phyloP scores from a whole-genome alignment of 805 yeast genomes.

The Ogataea corticis region DNA sequence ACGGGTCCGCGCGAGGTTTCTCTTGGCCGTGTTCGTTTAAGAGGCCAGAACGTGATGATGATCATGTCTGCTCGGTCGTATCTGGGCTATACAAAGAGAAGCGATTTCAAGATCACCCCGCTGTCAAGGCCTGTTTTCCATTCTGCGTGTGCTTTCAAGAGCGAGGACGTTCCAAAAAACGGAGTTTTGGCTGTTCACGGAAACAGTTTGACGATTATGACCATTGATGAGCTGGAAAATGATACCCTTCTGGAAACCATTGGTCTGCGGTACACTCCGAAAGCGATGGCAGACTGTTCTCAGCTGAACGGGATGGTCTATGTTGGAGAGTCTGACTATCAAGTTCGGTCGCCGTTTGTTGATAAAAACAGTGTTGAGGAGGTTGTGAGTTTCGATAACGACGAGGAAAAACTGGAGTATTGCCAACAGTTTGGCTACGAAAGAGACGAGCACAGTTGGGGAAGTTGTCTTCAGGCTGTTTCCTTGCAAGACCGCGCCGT shows the following conservation, averaged over 20 bases:
- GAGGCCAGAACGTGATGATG: slow-evolving; percentile 38
- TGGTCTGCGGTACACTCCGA: slow-evolving; percentile 53
- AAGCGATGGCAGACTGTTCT: slow-evolving; percentile 36
- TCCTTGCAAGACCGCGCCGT: slow-evolving; percentile 37
- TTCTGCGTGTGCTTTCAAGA: slow-evolving; percentile 53
- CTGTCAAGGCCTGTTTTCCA: slow-evolving; percentile 42
- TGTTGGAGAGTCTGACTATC: slow-evolving; percentile 48
- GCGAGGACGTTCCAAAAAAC: slow-evolving; percentile 57
- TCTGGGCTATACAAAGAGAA: slow-evolving; percentile 44
- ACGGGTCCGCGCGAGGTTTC: slow-evolving; percentile 68
- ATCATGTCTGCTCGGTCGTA: slow-evolving; percentile 59
- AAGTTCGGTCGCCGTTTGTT: slow-evolving; percentile 35
- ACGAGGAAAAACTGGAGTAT: slow-evolving; percentile 37
- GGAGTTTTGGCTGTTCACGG: slow-evolving; percentile 67
- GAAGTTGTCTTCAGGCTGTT: slow-evolving; percentile 55
- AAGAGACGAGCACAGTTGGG: slow-evolving; percentile 38
- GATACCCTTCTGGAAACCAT: slow-evolving; percentile 39
- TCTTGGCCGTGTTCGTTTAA: slow-evolving; percentile 40
- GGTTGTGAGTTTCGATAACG: slow-evolving; percentile 23
- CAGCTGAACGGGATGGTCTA: slow-evolving; percentile 34
- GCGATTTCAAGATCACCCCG: slow-evolving; percentile 48
- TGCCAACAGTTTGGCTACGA: slow-evolving; percentile 49
- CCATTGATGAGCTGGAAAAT: slow-evolving; percentile 43
- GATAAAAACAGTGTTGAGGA: slow-evolving; percentile 20
- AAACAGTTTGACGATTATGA: slow-evolving; percentile 53